These are phyloP conservation scores for Globisporangium echinulatum DNA, from an alignment of 352 stramenopile species.

Conservation along the genomic window DNA sequence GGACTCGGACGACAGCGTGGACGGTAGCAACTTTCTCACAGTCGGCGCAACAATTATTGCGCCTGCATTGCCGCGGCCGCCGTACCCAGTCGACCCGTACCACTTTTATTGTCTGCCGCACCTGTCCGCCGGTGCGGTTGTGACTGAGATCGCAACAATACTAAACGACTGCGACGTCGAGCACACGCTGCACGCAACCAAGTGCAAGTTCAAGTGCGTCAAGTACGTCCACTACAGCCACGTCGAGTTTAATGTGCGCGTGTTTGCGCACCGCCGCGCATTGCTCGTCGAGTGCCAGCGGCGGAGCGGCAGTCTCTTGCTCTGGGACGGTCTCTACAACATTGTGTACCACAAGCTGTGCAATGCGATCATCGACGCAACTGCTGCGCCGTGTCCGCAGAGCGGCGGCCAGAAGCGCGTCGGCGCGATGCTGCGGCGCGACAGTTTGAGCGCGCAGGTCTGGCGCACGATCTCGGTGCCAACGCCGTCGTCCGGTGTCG, in stretches of 20 bases:
- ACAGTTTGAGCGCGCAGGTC: conserved; percentile 48
- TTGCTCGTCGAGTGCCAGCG: conserved; percentile 76
- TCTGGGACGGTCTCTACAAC: conserved; percentile 80
- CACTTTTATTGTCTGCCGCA: conserved; percentile 64
- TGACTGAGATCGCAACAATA: conserved; percentile 39
- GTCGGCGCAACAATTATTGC: conserved; percentile 27
- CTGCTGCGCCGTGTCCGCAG: conserved; percentile 47
- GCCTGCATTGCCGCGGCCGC: conserved; percentile 42
- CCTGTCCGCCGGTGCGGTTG: conserved; percentile 22
- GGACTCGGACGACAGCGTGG: conserved; percentile 35
- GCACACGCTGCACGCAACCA: conserved; percentile 55
- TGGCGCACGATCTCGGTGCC: conserved; percentile 49
- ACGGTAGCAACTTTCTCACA: conserved; percentile 18
- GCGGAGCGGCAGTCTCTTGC: conserved; percentile 58
- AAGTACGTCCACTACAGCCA: conserved; percentile 83
- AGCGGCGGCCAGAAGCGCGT: conserved; percentile 69
- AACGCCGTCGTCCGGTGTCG: conserved; percentile 60
- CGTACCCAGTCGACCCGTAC: conserved; percentile 78
- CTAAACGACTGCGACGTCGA: conserved; percentile 62
- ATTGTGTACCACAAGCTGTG: conserved; percentile 57
- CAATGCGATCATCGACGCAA: conserved; percentile 32
- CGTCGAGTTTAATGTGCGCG: conserved; percentile 70
- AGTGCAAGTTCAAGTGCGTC: conserved; percentile 86
- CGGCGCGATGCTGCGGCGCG: conserved; percentile 17
- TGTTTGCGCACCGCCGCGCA: conserved; percentile 38